A percentile compares a stretch with the other conserved stretches of the same genome.
Conservation (phyloP, 108 stramenopile species). For the Hondaea fermentalgiana region DNA sequence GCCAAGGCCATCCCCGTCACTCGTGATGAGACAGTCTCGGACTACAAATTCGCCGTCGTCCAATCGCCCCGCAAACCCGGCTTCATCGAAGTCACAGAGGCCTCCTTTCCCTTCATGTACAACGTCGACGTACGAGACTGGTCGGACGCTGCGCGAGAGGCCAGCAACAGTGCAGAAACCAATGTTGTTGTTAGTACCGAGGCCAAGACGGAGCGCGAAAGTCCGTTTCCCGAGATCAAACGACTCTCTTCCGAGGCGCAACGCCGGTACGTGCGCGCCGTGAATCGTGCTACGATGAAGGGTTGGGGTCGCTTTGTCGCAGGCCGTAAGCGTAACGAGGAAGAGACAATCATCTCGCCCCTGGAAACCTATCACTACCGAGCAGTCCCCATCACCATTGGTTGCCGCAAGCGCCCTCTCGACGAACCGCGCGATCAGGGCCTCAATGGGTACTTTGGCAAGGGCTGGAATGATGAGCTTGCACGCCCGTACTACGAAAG, state of each 20-base stretch:
- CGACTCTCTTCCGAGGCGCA: background rate
- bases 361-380: slow-evolving; percentile 13
- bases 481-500: background rate
- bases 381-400: background rate
- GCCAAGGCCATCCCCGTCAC: background rate
- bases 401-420: background rate
- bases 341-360: background rate
- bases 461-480: slow-evolving; percentile 6
- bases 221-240: background rate
- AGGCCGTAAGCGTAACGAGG: background rate
- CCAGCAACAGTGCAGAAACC: background rate
- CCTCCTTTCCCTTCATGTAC: slow-evolving; percentile 1
- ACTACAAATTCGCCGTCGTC: background rate
- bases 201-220: background rate
- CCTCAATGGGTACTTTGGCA: slow-evolving; percentile 15
- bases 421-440: background rate
- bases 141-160: background rate
- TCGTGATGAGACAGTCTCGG: background rate
- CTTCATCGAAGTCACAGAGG: slow-evolving; percentile 6
- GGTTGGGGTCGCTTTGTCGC: slow-evolving; percentile 11
- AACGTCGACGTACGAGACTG: background rate
- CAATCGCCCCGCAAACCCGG: background rate
- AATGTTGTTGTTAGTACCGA: background rate
- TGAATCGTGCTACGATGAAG: background rate
- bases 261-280: background rate